These are phyloP conservation scores for Leucosporidium yakuticum DNA, from an alignment of 768 basidiomycete species.

Conservation along the genomic window DNA sequence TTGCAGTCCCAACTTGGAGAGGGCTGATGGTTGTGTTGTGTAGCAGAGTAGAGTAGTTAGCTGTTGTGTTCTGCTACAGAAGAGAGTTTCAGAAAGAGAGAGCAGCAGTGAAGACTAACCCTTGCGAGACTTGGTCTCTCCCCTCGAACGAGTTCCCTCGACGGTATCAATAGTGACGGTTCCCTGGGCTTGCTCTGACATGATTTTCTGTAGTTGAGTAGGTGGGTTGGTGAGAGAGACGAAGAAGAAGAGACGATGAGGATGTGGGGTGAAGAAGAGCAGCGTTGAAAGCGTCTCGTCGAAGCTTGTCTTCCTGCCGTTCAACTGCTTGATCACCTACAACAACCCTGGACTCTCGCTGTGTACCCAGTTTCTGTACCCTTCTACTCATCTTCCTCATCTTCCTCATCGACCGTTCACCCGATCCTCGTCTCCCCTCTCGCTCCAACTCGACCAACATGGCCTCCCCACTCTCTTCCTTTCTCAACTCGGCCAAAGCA, in stretches of 20 bases:
- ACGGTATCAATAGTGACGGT: no score
- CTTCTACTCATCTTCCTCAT: neutral
- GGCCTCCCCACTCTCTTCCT: constrained; percentile 27
- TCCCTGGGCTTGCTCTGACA: no score
- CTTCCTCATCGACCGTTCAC: neutral
- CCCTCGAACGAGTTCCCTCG: neutral
- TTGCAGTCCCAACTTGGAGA: constrained; percentile 84
- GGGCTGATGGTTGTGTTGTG: constrained; percentile 51
- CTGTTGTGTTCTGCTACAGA: neutral
- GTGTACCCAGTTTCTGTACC: no score
- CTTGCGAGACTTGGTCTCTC: constrained; percentile 28
- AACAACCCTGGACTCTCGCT: no score
- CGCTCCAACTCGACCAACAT: neutral
- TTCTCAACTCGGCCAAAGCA: constrained; percentile 52
- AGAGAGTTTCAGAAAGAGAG: no score
- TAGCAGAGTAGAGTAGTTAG: neutral
- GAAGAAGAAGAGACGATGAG: no score
- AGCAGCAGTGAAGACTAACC: constrained; percentile 3
- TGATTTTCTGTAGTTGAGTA: no score
- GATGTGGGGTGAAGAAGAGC: no score
- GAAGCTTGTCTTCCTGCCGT: no score
- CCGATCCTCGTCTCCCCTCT: neutral
- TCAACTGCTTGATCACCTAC: no score
- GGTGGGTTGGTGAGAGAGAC: neutral
- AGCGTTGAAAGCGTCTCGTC: no score